Conservation (phyloP, 2,329 filamentous ascomycete species). For the Colletotrichum siamense region DNA sequence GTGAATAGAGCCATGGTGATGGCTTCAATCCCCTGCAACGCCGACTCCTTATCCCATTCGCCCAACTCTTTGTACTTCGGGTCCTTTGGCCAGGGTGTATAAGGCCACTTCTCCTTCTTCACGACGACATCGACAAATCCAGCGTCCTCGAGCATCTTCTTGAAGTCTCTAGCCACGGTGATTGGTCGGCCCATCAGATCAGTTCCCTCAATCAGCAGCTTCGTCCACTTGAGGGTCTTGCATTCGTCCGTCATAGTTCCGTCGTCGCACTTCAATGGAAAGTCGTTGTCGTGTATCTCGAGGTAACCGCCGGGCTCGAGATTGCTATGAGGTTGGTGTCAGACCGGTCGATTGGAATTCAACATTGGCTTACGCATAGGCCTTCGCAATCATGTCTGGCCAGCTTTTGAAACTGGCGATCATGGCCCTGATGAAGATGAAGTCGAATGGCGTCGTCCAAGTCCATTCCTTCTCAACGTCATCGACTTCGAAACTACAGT, state of each 20-base stretch:
- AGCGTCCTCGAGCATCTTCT: background rate
- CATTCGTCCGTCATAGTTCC: constrained; percentile 5
- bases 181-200: constrained; percentile 37
- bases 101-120: constrained; percentile 29
- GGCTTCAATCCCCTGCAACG: constrained; percentile 28
- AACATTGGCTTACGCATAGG: constrained; percentile 9
- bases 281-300: constrained; percentile 4
- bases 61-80: constrained; percentile 38
- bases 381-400: constrained; percentile 33
- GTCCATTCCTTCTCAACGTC: constrained; percentile 39
- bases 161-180: constrained; percentile 44
- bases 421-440: constrained; percentile 15
- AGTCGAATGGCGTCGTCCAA: constrained; percentile 36
- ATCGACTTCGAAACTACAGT: constrained; percentile 48
- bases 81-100: constrained; percentile 36
- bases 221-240: constrained; percentile 26
- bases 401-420: constrained; percentile 21
- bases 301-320: constrained; percentile 19
- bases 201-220: constrained; percentile 37
- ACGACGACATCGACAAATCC: constrained; percentile 36
- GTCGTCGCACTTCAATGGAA: constrained; percentile 20
- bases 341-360: background rate
- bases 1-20: constrained; percentile 37
- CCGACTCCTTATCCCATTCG: constrained; percentile 20
- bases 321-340: background rate